Evolutionary conservation across 768 basidiomycete genomes (phyloP), one percentile per base, ranked within the genome.

Genomic region (Porphyrellus cyaneotinctus): DNA sequence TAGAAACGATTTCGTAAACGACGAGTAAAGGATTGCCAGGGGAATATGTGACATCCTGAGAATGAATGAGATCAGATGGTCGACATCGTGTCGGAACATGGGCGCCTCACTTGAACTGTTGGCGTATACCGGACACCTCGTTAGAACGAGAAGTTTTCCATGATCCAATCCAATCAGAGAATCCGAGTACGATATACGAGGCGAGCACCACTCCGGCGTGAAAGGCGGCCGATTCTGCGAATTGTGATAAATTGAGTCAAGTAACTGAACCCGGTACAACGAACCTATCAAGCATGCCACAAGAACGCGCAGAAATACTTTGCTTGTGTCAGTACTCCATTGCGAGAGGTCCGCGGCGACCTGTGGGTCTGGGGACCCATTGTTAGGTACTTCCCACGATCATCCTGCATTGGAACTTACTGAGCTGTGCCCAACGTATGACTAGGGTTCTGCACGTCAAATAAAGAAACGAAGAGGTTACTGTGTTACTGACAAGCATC

Each of bases 1-100:
- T 6, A 93, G 77, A 64, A 92, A 91, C 17, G 89, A 77, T 63
- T 92, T 93, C 6, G 86, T 89, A 20, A 91, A 69, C 2, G 90
- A 93, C 0, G 90, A 90, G 62, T 92, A 92, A 64, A 91, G 77
- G 6, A 92, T 73, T 13, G 83, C 82, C n/a, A 93, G 75, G 4
- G 91, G 84, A 36, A 93, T 79, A 32, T 90, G 77, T 0, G 87
- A 86, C 48, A 84, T 77, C 58, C 88, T 88, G 32, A 38, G 31
- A 31, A 35, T 18, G 26, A 56, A 31, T 10, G 22, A 36, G 22
- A 26, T 52, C 14, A 38, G 28, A 41, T 6, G 11, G 18, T 31
- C 9, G n/a, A 18, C 5, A 30, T 32, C 14, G 22, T 32, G 3
- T 28, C 22, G 22, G 12, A 22, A n/a, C 3, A 5, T 11, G 14